Percentiles rank a stretch among this genome's conserved stretches.
Evolutionary conservation across 192 early-diverging fungal genomes (phyloP).

Genomic region (Podila epigama): DNA sequence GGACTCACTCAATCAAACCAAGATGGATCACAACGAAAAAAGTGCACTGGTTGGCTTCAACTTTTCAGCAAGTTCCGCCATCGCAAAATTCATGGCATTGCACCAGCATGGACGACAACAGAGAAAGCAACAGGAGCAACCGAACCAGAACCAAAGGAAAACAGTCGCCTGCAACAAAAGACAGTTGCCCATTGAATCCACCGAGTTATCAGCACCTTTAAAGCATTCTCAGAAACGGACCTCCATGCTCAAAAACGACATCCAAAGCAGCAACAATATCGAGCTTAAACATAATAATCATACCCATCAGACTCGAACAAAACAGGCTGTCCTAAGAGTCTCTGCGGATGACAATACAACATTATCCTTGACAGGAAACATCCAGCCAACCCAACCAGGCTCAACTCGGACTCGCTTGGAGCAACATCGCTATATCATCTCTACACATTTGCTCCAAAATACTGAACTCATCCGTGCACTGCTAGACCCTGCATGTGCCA

Average conservation of each 20-base stretch:
- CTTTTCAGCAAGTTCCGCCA: constrained; percentile 2
- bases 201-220: no score
- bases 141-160: no score
- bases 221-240: no score
- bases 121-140: neutral
- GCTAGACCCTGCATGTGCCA: neutral
- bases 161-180: no score
- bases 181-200: no score
- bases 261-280: no score
- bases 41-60: neutral
- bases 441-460: constrained; percentile 19
- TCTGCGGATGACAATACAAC: no score
- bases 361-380: neutral
- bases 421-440: constrained; percentile 11
- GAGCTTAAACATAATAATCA: no score
- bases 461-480: constrained; percentile 11
- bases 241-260: neutral
- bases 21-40: no score
- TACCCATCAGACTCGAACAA: no score
- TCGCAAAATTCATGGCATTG: constrained; percentile 20
- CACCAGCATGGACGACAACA: neutral
- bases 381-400: neutral
- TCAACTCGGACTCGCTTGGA: neutral
- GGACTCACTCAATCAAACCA: no score
- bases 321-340: no score